Base-by-base conservation (phyloP, 805 yeast species). In the Metschnikowia kunwiensis region DNA sequence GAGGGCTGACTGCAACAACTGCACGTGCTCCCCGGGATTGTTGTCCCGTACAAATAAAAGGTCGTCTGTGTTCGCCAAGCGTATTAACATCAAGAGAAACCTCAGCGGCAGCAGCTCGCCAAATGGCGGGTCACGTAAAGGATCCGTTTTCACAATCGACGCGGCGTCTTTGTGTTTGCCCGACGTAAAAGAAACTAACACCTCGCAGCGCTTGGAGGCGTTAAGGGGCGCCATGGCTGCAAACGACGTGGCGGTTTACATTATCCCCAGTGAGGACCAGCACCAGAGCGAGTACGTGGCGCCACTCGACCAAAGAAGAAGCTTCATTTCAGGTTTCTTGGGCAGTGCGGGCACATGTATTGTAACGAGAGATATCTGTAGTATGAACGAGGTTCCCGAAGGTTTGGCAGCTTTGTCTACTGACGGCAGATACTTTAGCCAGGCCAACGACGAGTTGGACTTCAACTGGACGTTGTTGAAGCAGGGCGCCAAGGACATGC, bases 291-390 rank as follows among this genome's bases (percentile, higher is more conserved):
- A 91, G 63, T 89, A 89, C 51, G 91, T 91, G 6, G 75, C 93
- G 0, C 64, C 73, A 1, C 77, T 82, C 10, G 97, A 91, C 58
- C 86, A 82, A 55, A 76, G 96, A 49, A 71, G 97, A 39, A 82
- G 77, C 36, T 91, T 73, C 51, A 82, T 91, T 18, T 75, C 89
- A 5, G 97, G 88, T 0, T 91, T 91, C 63, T 82, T 91, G 9
- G 98, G 97, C 1, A 80, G 91, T 32, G 95, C 97, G 2, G 98
- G 97, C 16, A 67, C 86, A 15, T 97, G 96, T 1, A 74, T 93
- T n/a, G 72, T 91, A 13, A 80, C 95, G 20, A 59, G 80, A 43
- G 81, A 76, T 47, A 55, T 74, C 27, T 60, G 65, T 7, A 71
- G 73, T 47, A 62, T 74, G 70, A 74, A 72, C 46, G 67, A 60